A percentile compares a stretch with the other conserved stretches of the same genome.
Evolutionary conservation across 2,329 filamentous ascomycete species (phyloP).

Genomic region (Immersiporthe knoxdaviesiana): DNA sequence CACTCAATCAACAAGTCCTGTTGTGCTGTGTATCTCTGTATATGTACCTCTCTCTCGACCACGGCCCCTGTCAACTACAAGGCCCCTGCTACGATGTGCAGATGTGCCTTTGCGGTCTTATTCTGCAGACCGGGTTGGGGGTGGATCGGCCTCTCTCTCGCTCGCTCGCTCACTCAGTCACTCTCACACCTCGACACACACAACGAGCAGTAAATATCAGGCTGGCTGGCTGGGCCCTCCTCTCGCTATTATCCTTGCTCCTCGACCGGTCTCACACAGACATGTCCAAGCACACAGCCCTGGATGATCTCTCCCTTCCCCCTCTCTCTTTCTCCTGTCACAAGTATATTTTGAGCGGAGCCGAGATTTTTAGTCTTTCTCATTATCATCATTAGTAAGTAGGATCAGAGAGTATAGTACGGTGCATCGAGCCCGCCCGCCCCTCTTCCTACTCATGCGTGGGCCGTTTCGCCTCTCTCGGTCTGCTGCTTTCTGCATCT

Average conservation of each 20-base stretch:
- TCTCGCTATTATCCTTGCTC: not conserved
- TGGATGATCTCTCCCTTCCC: too few relatives aligned
- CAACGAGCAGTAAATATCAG: not conserved
- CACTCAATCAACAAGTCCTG: conserved; percentile 15
- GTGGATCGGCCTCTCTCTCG: conserved; percentile 1
- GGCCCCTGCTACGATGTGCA: conserved; percentile 16
- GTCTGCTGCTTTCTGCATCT: not conserved
- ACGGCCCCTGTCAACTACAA: conserved; percentile 18
- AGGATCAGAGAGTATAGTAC: not conserved
- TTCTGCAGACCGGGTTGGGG: not conserved
- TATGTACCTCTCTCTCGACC: not conserved
- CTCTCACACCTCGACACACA: not conserved
- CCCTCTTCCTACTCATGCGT: not conserved
- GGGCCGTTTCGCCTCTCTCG: conserved; percentile 10
- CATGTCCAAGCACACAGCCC: not conserved
- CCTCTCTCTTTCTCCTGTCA: not conserved
- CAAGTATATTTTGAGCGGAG: not conserved
- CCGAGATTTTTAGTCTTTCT: not conserved
- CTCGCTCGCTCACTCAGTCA: not conserved
- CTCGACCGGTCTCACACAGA: not conserved
- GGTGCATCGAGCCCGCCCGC: not conserved
- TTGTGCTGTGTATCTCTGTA: not conserved
- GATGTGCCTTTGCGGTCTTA: conserved; percentile 3
- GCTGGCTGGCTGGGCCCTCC: not conserved
- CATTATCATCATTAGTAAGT: not conserved